phyloP scores from a whole-genome alignment of 2,329 filamentous ascomycete genomes.

The Diaporthe aspalathi region DNA sequence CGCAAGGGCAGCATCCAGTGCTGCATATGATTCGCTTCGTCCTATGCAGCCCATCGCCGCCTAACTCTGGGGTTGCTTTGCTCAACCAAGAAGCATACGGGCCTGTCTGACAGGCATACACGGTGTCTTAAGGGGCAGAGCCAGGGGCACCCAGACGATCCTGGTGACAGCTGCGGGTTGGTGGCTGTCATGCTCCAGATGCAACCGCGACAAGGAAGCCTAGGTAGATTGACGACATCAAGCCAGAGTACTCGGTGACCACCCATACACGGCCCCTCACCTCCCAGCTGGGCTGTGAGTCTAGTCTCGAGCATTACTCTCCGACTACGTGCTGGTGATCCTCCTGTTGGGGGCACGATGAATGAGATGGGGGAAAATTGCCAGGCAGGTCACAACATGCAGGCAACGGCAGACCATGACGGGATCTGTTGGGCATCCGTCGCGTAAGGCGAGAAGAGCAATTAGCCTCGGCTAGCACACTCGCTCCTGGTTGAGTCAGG shows the following conservation, averaged over 20 bases:
- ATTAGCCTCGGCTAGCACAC: background rate
- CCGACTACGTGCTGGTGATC: background rate
- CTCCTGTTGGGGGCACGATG: background rate
- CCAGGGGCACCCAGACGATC: conserved; percentile 1
- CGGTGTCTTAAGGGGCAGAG: background rate
- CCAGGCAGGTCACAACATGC: conserved; percentile 1
- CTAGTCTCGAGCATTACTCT: background rate
- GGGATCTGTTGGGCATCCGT: background rate
- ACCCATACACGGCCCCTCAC: background rate
- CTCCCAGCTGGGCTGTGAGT: background rate
- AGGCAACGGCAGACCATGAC: background rate
- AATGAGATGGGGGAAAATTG: conserved; percentile 18
- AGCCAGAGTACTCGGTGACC: background rate
- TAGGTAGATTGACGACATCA: background rate
- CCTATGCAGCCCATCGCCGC: background rate
- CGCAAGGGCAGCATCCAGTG: no score
- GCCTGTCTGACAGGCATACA: background rate
- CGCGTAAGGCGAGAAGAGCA: no score
- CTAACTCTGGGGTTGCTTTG: background rate
- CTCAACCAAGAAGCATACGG: background rate
- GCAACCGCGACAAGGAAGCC: background rate
- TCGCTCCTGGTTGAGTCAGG: background rate
- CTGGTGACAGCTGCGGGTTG: conserved; percentile 1
- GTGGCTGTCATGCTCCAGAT: conserved; percentile 12
- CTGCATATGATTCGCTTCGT: background rate